Conservation (phyloP, 2,329 filamentous ascomycete species). For the Ophiocordyceps camponoti-saundersi region DNA sequence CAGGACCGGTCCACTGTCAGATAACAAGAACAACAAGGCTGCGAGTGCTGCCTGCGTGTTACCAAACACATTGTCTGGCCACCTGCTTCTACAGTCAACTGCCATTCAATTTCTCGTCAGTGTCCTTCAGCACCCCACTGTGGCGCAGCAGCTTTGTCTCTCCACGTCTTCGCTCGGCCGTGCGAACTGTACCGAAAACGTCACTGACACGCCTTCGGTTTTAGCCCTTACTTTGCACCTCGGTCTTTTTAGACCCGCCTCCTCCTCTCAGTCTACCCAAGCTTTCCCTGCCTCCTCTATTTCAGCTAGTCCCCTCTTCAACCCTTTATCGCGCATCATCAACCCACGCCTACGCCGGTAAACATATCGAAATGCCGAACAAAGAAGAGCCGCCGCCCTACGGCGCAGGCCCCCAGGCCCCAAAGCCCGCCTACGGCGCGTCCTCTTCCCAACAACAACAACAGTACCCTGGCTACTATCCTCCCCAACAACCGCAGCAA, state of each 20-base stretch:
- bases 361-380: slow-evolving; percentile 17
- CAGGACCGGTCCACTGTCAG: not conserved
- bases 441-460: slow-evolving; percentile 13
- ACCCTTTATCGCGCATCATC: not conserved
- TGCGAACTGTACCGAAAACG: slow-evolving; percentile 2
- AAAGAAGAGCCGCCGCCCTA: slow-evolving; percentile 33
- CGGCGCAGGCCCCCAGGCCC: slow-evolving; percentile 17
- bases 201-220: slow-evolving; percentile 3
- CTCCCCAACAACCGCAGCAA: slow-evolving; percentile 11
- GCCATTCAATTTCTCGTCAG: not conserved
- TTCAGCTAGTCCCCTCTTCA: not conserved
- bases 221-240: slow-evolving; percentile 1
- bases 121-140: no score
- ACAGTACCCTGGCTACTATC: slow-evolving; percentile 9
- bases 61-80: not conserved
- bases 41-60: not conserved
- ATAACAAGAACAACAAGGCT: not conserved
- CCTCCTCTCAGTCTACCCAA: not conserved
- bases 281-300: not conserved
- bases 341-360: not conserved
- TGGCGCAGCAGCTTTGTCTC: slow-evolving; percentile 13
- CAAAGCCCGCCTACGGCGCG: slow-evolving; percentile 27
- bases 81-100: not conserved
- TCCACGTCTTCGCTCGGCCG: slow-evolving; percentile 7
- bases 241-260: not conserved